Evolutionary conservation across 2,329 filamentous ascomycete genomes (phyloP).

Genomic region (Aphanocladium album): DNA sequence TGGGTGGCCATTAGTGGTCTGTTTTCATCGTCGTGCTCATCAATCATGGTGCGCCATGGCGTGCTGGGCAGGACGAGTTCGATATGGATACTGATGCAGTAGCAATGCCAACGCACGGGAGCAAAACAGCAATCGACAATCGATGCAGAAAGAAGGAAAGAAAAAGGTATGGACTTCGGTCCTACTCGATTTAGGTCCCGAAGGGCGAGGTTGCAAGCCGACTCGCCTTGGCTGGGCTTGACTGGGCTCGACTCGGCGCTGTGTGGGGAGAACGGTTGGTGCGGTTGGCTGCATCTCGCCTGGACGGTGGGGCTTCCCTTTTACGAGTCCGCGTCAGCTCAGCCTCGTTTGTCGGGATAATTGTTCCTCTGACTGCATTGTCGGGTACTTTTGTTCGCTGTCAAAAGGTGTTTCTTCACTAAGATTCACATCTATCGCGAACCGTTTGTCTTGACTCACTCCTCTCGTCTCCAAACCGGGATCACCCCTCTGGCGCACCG

Average conservation of each 20-base stretch:
- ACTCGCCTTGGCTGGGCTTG: not conserved
- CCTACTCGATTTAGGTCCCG: not conserved
- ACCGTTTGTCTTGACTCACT: not conserved
- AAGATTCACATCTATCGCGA: not conserved
- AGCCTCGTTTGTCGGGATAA: not conserved
- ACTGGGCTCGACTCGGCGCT: not conserved
- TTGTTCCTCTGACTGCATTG: not conserved
- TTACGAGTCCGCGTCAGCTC: not conserved
- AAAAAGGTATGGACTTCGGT: not conserved
- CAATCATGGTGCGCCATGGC: slow-evolving; percentile 15
- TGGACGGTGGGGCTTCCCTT: not conserved
- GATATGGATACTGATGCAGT: too few relatives aligned
- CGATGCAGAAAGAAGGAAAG: not conserved
- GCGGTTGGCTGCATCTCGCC: not conserved
- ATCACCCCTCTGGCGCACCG: too few relatives aligned
- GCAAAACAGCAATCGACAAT: not conserved
- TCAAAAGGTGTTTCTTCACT: too few relatives aligned
- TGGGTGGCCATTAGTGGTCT: slow-evolving; percentile 20
- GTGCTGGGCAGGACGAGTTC: not conserved
- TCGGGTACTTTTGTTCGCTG: too few relatives aligned
- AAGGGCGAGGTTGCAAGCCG: not conserved
- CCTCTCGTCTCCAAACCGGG: too few relatives aligned
- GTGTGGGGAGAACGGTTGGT: not conserved
- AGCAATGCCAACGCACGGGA: too few relatives aligned
- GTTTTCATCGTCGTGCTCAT: slow-evolving; percentile 18